Evolutionary conservation across 257 asterid species (phyloP).

Genomic region (Forsythia viridissima): DNA sequence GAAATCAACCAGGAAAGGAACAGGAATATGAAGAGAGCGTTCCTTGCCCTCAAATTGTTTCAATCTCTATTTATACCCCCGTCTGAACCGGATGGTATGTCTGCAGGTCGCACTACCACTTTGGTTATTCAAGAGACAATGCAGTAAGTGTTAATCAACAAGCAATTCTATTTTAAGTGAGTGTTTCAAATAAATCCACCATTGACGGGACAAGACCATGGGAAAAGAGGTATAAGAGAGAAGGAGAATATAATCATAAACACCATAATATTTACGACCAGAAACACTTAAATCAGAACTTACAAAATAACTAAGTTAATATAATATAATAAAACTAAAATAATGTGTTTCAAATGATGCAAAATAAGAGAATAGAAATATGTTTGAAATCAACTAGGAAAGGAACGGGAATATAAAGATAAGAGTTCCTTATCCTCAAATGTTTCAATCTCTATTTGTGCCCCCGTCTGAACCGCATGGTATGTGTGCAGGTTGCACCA

Average conservation of each 20-base stretch:
- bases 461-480: slow-evolving; percentile 28
- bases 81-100: slow-evolving; percentile 24
- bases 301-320: neutral
- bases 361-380: neutral
- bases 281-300: neutral
- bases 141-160: no score
- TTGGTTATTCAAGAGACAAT: slow-evolving; percentile 28
- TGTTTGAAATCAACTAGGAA: neutral
- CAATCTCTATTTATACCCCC: slow-evolving; percentile 20
- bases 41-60: neutral
- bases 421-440: neutral
- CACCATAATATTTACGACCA: neutral
- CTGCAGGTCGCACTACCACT: slow-evolving; percentile 23
- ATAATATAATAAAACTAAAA: neutral
- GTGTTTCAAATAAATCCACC: no score
- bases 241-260: neutral
- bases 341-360: neutral
- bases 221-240: neutral
- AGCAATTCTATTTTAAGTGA: no score
- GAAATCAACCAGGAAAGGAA: neutral
- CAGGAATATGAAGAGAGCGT: neutral
- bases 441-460: slow-evolving; percentile 9
- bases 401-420: neutral
- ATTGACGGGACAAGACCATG: no score
- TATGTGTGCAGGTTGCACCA: slow-evolving; percentile 19